Conservation (phyloP, 352 stramenopile species). For the Pythium folliculosum region DNA sequence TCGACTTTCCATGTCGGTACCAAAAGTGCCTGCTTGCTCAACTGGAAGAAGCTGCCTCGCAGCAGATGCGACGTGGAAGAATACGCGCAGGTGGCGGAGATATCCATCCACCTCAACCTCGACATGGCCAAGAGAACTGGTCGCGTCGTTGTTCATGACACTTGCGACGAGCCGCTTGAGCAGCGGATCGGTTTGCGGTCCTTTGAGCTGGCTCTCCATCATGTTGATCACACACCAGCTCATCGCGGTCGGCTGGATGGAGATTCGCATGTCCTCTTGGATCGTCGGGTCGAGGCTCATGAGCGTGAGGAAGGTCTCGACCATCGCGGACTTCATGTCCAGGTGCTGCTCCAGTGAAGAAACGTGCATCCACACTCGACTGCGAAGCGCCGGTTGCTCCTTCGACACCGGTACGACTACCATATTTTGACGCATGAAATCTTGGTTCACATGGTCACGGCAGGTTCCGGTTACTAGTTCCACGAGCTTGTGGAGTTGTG, state of each 20-base stretch:
- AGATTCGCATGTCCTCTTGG: conserved; percentile 25
- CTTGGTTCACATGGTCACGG: background rate
- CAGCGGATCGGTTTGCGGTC: conserved; percentile 35
- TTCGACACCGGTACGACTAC: background rate
- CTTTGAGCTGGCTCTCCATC: conserved; percentile 51
- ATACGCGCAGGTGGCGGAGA: conserved; percentile 46
- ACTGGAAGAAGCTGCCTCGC: conserved; percentile 22
- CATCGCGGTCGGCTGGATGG: conserved; percentile 51
- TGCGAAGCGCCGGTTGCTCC: background rate
- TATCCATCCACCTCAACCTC: conserved; percentile 63
- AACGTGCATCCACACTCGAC: conserved; percentile 42
- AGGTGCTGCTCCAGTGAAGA: conserved; percentile 62
- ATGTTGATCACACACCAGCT: conserved; percentile 55
- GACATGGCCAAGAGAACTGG: conserved; percentile 23
- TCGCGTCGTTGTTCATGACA: conserved; percentile 9
- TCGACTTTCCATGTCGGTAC: background rate
- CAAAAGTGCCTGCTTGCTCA: background rate
- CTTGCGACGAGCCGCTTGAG: conserved; percentile 37
- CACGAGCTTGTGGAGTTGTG: conserved; percentile 55
- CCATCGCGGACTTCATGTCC: conserved; percentile 70
- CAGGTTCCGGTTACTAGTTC: conserved; percentile 33
- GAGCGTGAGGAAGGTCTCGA: conserved; percentile 82
- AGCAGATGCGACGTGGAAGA: conserved; percentile 63
- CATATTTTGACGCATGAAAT: conserved; percentile 9
- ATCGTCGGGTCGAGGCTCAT: conserved; percentile 18